phyloP scores from a whole-genome alignment of 352 stramenopile species.

The Blastocystis sp. region DNA sequence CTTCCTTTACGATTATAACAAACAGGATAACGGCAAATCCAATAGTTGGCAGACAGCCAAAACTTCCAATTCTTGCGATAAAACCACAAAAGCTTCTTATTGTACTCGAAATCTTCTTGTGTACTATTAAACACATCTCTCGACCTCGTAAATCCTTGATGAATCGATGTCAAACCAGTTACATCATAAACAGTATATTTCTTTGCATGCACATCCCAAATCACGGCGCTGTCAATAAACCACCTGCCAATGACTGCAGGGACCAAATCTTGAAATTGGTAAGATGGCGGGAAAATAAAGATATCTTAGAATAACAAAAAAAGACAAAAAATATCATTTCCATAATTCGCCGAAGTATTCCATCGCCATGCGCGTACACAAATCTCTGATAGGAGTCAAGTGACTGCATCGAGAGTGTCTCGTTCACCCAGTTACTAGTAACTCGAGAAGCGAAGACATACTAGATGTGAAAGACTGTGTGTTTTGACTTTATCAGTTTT shows the following conservation, averaged over 20 bases:
- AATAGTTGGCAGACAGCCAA: background rate
- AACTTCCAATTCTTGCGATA: background rate
- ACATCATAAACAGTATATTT: background rate
- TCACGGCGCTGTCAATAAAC: background rate
- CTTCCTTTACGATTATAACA: background rate
- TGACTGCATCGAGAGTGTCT: background rate
- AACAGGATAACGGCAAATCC: background rate
- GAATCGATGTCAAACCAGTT: background rate
- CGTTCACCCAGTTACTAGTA: background rate
- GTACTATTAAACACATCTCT: background rate
- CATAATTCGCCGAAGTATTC: background rate
- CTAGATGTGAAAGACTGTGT: background rate
- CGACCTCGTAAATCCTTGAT: background rate
- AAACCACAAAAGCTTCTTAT: background rate
- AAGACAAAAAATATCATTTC: background rate
- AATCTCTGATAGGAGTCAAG: background rate
- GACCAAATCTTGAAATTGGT: background rate
- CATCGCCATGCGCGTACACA: background rate
- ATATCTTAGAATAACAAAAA: background rate
- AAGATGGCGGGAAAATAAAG: background rate
- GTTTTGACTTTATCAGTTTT: background rate
- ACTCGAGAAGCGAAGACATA: background rate
- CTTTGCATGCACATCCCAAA: background rate
- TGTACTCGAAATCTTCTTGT: background rate
- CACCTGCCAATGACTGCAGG: background rate